phyloP scores from a whole-genome alignment of 192 early-diverging fungal genomes.

The Funneliformis mosseae region DNA sequence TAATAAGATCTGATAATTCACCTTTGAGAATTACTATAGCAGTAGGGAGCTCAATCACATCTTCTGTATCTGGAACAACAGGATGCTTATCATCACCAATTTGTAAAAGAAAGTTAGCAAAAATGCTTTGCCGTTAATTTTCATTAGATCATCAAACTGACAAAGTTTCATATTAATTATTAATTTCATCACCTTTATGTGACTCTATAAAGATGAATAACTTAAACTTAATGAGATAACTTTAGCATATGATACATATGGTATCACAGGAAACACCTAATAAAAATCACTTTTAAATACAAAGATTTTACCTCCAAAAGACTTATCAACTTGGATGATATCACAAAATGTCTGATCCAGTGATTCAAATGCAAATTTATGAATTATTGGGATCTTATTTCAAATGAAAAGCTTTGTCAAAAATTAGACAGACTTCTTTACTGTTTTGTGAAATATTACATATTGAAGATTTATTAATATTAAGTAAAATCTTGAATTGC shows the following conservation, averaged over 20 bases:
- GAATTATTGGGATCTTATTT: slow-evolving; percentile 36
- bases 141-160: too few relatives aligned
- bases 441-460: slow-evolving; percentile 23
- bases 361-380: slow-evolving; percentile 10
- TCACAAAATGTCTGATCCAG: slow-evolving; percentile 22
- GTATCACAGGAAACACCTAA: slow-evolving; percentile 32
- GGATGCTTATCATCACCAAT: neutral
- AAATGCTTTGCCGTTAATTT: neutral
- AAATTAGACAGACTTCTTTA: slow-evolving; percentile 10
- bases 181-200: neutral
- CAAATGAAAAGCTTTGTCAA: slow-evolving; percentile 40
- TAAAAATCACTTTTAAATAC: neutral
- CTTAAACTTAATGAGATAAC: slow-evolving; percentile 23
- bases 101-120: slow-evolving; percentile 21
- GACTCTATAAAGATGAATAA: slow-evolving; percentile 25
- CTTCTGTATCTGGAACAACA: neutral
- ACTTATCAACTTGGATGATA: neutral
- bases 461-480: slow-evolving; percentile 21
- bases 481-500: slow-evolving; percentile 38
- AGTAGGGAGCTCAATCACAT: neutral
- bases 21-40: neutral
- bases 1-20: neutral
- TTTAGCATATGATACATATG: neutral
- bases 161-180: slow-evolving; percentile 37
- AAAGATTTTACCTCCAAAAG: slow-evolving; percentile 34